These are phyloP conservation scores for Sphaerostilbella broomeana DNA, from an alignment of 2,329 filamentous ascomycete species.

Conservation along the genomic window DNA sequence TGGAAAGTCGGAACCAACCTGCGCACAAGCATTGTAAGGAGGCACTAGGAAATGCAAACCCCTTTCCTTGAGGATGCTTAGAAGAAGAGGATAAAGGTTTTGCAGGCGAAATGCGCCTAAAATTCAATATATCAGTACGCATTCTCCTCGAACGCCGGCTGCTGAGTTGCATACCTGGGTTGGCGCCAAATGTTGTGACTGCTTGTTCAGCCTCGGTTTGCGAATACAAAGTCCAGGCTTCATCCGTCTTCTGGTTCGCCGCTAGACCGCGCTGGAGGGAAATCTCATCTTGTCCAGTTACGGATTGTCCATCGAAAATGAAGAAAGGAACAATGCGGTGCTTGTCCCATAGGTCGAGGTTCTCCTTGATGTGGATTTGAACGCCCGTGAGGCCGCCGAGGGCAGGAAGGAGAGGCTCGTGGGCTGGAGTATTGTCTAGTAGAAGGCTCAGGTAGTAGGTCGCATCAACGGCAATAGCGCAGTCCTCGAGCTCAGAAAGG, in stretches of 20 bases:
- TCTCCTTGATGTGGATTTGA: conserved; percentile 65
- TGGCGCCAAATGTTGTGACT: conserved; percentile 74
- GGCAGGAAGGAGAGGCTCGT: conserved; percentile 84
- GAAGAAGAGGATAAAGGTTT: conserved; percentile 69
- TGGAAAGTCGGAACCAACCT: conserved; percentile 47
- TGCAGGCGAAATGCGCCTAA: conserved; percentile 64
- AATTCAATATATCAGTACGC: neutral
- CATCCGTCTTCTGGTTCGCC: conserved; percentile 64
- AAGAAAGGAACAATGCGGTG: conserved; percentile 74
- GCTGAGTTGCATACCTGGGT: conserved; percentile 53
- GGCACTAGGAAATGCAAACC: conserved; percentile 72
- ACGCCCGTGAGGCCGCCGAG: conserved; percentile 84
- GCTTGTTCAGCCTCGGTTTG: conserved; percentile 71
- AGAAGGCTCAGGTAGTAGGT: conserved; percentile 80
- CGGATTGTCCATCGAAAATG: conserved; percentile 82
- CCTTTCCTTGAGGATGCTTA: conserved; percentile 63
- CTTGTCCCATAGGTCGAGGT: conserved; percentile 65
- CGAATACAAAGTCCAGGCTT: conserved; percentile 85
- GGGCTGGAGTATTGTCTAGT: conserved; percentile 61
- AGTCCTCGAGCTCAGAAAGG: conserved; percentile 65
- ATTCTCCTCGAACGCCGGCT: neutral
- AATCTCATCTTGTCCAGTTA: conserved; percentile 67
- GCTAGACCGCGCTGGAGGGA: conserved; percentile 56
- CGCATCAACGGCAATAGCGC: conserved; percentile 78
- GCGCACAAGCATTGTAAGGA: conserved; percentile 80